phyloP scores from a whole-genome alignment of 495 filamentous ascomycete genomes.

The Penicillium antarcticum region DNA sequence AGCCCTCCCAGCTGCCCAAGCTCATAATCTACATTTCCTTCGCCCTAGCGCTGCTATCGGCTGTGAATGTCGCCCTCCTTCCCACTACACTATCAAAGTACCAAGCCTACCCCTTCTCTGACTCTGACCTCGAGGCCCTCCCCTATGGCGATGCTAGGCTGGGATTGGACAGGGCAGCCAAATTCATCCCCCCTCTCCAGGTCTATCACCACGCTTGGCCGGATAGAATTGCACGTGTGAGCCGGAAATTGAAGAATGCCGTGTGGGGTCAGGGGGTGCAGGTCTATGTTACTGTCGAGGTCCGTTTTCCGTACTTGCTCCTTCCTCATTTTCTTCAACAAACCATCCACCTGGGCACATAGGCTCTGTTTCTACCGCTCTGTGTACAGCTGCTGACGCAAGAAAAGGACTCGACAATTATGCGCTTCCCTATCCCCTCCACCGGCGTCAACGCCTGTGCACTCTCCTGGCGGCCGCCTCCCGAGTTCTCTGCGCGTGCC shows the following conservation, averaged over 20 bases:
- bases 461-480: neutral
- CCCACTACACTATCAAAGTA: neutral
- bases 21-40: neutral
- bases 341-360: no score
- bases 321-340: no score
- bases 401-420: neutral
- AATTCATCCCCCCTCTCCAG: neutral
- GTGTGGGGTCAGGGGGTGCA: neutral
- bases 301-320: neutral
- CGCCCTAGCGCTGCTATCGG: neutral
- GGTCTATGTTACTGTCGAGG: slow-evolving; percentile 1
- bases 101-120: neutral
- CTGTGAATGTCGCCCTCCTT: neutral
- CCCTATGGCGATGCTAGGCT: neutral
- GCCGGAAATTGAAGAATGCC: neutral
- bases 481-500: neutral
- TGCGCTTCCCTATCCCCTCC: neutral
- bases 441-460: neutral
- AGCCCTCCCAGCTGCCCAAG: neutral
- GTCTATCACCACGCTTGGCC: neutral
- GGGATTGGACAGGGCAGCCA: neutral
- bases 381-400: neutral
- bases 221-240: neutral
- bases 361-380: neutral
- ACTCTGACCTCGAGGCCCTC: neutral